These are phyloP conservation scores for Trametes versicolor DNA, from an alignment of 1,284 basidiomycete genomes.

Conservation along the genomic window DNA sequence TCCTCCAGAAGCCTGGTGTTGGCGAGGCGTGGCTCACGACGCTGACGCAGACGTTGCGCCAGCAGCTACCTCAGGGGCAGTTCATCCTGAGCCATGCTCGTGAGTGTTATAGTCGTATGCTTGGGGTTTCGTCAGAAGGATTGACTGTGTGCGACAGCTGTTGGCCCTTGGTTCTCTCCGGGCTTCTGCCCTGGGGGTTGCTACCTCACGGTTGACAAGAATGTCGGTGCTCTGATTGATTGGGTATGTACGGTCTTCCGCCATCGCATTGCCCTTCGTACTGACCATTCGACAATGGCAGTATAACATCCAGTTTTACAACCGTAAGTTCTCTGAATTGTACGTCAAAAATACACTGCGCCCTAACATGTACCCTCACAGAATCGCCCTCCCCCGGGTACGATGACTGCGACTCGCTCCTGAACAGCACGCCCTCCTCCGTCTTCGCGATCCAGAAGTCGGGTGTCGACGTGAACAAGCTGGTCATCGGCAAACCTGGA, in stretches of 20 bases:
- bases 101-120: constrained; percentile 1
- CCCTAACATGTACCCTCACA: constrained; percentile 36
- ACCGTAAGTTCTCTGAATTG: constrained; percentile 52
- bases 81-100: constrained; percentile 50
- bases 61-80: constrained; percentile 46
- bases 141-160: constrained; percentile 7
- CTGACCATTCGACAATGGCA: constrained; percentile 39
- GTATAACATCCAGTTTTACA: constrained; percentile 62
- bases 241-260: constrained; percentile 35
- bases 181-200: constrained; percentile 30
- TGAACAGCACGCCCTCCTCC: constrained; percentile 56
- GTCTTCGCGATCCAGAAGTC: constrained; percentile 71
- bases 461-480: constrained; percentile 59
- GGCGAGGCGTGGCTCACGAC: constrained; percentile 54
- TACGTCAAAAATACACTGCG: too few relatives aligned
- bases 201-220: constrained; percentile 32
- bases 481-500: constrained; percentile 73
- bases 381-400: constrained; percentile 62
- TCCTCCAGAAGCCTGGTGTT: constrained; percentile 48
- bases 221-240: constrained; percentile 32
- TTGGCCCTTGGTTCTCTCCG: constrained; percentile 26
- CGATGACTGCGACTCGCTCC: constrained; percentile 62
- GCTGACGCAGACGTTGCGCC: constrained; percentile 51
- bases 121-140: not conserved
- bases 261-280: too few relatives aligned